Percentiles rank a stretch among this genome's conserved stretches.
Evolutionary conservation across 1,139 yeast genomes (phyloP).

Genomic region (Protomyces inouyei): DNA sequence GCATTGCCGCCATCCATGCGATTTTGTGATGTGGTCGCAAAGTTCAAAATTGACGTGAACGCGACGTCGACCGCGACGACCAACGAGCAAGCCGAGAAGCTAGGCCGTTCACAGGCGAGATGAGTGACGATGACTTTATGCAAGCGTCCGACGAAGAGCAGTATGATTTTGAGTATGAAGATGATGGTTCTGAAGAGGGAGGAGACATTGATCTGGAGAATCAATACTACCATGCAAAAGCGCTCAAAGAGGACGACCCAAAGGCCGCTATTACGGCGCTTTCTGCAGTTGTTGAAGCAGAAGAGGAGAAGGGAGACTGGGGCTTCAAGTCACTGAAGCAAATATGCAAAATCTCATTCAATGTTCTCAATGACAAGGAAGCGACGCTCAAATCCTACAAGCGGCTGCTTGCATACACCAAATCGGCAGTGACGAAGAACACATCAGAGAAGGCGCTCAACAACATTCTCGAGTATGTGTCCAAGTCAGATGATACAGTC

Average conservation of each 20-base stretch:
- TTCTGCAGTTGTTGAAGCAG: slow-evolving; percentile 39
- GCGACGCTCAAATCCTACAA: slow-evolving; percentile 40
- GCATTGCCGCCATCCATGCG: background rate
- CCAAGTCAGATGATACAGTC: slow-evolving; percentile 34
- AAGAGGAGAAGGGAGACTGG: slow-evolving; percentile 37
- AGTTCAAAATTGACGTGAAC: background rate
- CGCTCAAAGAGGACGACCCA: slow-evolving; percentile 57
- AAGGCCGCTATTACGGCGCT: slow-evolving; percentile 48
- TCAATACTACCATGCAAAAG: slow-evolving; percentile 59
- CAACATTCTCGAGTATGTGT: slow-evolving; percentile 51
- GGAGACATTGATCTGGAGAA: slow-evolving; percentile 45
- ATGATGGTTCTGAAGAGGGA: slow-evolving; percentile 46
- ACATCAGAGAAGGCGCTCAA: slow-evolving; percentile 62
- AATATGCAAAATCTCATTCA: slow-evolving; percentile 52
- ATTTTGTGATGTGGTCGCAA: background rate
- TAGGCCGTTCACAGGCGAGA: background rate
- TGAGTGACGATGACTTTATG: slow-evolving; percentile 26
- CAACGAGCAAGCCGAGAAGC: background rate
- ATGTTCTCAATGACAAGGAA: slow-evolving; percentile 38
- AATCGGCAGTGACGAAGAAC: slow-evolving; percentile 39
- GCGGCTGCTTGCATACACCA: slow-evolving; percentile 39
- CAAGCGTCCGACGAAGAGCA: slow-evolving; percentile 34
- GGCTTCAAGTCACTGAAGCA: slow-evolving; percentile 64
- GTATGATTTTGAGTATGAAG: slow-evolving; percentile 63
- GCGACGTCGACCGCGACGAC: background rate